These are phyloP conservation scores for Urtica urens DNA, from an alignment of 306 rosid genomes.

Conservation along the genomic window DNA sequence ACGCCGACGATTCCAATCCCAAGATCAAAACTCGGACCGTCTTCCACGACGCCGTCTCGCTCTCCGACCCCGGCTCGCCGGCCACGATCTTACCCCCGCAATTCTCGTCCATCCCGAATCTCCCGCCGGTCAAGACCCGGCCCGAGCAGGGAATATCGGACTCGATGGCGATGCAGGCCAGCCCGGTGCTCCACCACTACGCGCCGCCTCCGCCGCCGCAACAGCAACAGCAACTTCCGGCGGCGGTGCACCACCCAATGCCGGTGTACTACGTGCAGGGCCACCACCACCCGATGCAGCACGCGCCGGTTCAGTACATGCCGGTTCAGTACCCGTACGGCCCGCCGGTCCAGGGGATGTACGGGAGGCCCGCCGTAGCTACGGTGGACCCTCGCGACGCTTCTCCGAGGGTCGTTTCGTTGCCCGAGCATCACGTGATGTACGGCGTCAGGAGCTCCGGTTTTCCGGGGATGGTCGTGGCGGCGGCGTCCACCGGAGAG, in stretches of 20 bases:
- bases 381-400: constrained; percentile 32
- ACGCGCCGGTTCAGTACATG: constrained; percentile 10
- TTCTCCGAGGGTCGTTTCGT: constrained; percentile 16
- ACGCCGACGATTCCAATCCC: constrained; percentile 41
- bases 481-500: constrained; percentile 30
- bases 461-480: constrained; percentile 28
- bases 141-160: constrained; percentile 20
- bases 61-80: constrained; percentile 80
- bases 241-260: constrained; percentile 15
- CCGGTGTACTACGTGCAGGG: constrained; percentile 52
- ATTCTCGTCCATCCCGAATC: constrained; percentile 48
- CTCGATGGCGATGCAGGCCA: constrained; percentile 11
- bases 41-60: constrained; percentile 34
- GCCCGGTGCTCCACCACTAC: too few relatives aligned
- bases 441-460: constrained; percentile 35
- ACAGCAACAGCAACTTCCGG: not conserved
- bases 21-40: constrained; percentile 27
- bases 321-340: constrained; percentile 39
- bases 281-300: constrained; percentile 39
- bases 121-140: constrained; percentile 66
- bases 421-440: constrained; percentile 33
- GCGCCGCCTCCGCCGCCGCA: not conserved
- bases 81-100: constrained; percentile 43
- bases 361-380: constrained; percentile 36
- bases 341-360: constrained; percentile 34